phyloP scores from a whole-genome alignment of 2,329 filamentous ascomycete species.

The Ustulina deusta region DNA sequence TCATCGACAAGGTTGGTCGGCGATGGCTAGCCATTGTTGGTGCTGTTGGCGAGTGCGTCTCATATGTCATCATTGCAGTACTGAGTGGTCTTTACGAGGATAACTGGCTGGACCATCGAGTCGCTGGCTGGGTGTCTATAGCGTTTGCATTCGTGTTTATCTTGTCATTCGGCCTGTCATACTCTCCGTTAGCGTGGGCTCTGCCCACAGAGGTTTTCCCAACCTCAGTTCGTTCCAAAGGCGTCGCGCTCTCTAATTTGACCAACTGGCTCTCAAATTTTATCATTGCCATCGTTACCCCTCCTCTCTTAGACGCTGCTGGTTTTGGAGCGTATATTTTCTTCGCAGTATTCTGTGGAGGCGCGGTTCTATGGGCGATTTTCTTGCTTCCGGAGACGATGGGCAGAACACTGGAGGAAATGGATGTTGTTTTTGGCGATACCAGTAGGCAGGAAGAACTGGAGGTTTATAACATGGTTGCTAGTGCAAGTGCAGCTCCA shows the following conservation, averaged over 20 bases:
- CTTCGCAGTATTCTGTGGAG: constrained; percentile 52
- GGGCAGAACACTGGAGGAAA: constrained; percentile 25
- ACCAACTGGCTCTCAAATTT: constrained; percentile 74
- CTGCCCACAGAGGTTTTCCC: constrained; percentile 71
- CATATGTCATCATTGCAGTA: constrained; percentile 1
- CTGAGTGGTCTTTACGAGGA: background rate
- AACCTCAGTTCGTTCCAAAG: constrained; percentile 70
- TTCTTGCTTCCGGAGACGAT: constrained; percentile 31
- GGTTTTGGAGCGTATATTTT: constrained; percentile 67
- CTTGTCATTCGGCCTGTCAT: constrained; percentile 69
- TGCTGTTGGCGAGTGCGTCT: background rate
- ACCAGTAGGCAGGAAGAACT: background rate
- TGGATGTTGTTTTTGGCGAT: constrained; percentile 29
- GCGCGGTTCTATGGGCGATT: constrained; percentile 15
- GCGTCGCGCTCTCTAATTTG: constrained; percentile 69
- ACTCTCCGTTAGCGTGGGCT: constrained; percentile 65
- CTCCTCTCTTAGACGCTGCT: constrained; percentile 67
- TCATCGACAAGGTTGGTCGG: background rate
- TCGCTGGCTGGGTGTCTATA: background rate
- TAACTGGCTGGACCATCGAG: background rate
- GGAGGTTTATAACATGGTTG: background rate
- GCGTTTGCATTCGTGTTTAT: constrained; percentile 58
- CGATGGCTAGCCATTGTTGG: background rate
- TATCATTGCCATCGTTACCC: constrained; percentile 69
- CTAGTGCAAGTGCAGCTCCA: too few species aligned